Percentiles rank a stretch among this genome's conserved stretches.
Conservation (phyloP, 2,329 filamentous ascomycete species). For the Neurospora crassa region DNA sequence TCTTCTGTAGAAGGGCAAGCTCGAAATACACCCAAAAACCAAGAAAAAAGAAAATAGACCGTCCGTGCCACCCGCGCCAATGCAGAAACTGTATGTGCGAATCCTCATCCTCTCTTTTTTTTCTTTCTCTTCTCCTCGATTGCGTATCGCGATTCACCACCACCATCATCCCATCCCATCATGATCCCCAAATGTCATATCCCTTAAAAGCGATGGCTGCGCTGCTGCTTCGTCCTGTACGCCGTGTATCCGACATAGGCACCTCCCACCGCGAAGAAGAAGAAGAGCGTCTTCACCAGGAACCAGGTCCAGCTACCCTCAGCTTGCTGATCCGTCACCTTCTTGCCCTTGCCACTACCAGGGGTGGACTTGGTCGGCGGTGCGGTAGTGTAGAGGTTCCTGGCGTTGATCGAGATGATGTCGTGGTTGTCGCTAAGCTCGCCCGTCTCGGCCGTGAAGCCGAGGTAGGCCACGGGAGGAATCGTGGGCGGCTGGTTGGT, state of each 20-base stretch:
- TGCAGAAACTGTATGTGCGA: constrained; percentile 11
- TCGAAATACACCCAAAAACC: not conserved
- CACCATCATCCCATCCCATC: constrained; percentile 1
- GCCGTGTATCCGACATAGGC: constrained; percentile 79
- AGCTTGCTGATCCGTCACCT: constrained; percentile 28
- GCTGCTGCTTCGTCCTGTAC: constrained; percentile 59
- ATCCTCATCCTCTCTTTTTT: constrained; percentile 5
- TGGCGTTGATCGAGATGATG: constrained; percentile 76
- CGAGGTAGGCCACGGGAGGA: constrained; percentile 65
- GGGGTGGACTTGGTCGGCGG: constrained; percentile 33
- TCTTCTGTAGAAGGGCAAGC: not conserved
- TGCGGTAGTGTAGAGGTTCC: constrained; percentile 71
- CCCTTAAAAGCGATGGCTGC: constrained; percentile 45
- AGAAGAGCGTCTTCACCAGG: constrained; percentile 73
- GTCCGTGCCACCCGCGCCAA: constrained; percentile 10
- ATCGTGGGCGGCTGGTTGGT: constrained; percentile 62
- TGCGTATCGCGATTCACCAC: constrained; percentile 3
- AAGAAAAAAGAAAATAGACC: constrained; percentile 1
- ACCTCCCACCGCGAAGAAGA: constrained; percentile 59
- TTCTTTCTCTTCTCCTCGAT: constrained; percentile 7
- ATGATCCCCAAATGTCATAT: not conserved
- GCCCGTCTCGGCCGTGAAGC: constrained; percentile 82
- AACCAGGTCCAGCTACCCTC: constrained; percentile 50
- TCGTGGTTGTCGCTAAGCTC: constrained; percentile 97
- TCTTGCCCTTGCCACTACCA: constrained; percentile 25